Evolutionary conservation across 1,139 yeast species (phyloP), one percentile per base, ranked within the genome.

Genomic region (Arxiozyma slooffiae): DNA sequence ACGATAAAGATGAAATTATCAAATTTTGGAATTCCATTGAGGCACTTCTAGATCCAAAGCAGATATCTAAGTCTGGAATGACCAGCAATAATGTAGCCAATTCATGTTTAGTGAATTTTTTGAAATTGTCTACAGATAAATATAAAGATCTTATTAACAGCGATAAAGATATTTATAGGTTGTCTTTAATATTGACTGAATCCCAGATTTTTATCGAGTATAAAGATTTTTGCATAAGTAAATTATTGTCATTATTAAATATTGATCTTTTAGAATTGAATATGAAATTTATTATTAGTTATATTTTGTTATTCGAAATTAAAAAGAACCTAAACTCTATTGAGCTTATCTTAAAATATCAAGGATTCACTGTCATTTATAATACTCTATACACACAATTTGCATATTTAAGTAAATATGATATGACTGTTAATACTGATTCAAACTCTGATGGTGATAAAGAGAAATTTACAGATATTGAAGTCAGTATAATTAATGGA

Each of bases 221-320:
- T 50, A 58, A 62, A 46, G 66, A 65, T 34, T 76, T 76, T 57
- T 75, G 79, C 53, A 54, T 76, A 3, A 64, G 79, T 39, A 76
- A 76, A 56, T 61, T 74, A 63, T 59, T 75, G n/a, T 73, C 78
- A 0, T 57, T 76, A 41, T 53, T 76, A 48, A 64, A 65, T 40
- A 64, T 70, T 8, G 73, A 69, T 49, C 52, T 69, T 0, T 61
- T 72, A 11, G 71, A 71, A 17, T 64, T 67, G 47, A 71, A 71
- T 50, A 62, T 68, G 59, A 68, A 71, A 47, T 68, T 77, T 44
- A 63, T 73, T 9, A 71, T 78, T 17, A 78, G 81, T 9, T 78
- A 78, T 57, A 68, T 80, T 5, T 58, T 81, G 26, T 62, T 77
- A 38, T 67, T 75, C 48, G 79, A 78, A 53, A 77, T 78, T 38